These are phyloP conservation scores for Epithele typhae DNA, from an alignment of 768 basidiomycete genomes.

Conservation along the genomic window DNA sequence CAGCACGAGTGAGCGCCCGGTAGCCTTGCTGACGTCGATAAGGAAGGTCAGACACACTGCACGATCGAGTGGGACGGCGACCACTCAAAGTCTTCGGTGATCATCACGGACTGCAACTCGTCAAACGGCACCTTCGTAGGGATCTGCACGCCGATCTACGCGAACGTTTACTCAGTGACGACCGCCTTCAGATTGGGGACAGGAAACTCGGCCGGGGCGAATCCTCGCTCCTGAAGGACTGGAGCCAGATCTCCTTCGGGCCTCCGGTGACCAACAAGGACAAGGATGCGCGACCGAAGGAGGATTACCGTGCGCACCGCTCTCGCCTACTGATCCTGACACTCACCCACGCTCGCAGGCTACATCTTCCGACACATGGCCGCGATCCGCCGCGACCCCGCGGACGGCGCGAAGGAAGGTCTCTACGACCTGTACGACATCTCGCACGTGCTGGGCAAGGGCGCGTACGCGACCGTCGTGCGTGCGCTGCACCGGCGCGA, in stretches of 20 bases:
- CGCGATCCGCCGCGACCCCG: slow-evolving; percentile 15
- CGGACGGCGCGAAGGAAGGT: slow-evolving; percentile 34
- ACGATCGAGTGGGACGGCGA: slow-evolving; percentile 55
- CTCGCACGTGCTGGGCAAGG: slow-evolving; percentile 70
- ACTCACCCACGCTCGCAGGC: neutral
- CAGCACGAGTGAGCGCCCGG: too few species aligned
- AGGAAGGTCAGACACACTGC: slow-evolving; percentile 53
- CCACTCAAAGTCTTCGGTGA: slow-evolving; percentile 33
- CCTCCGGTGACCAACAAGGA: slow-evolving; percentile 53
- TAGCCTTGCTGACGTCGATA: neutral
- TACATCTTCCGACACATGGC: neutral
- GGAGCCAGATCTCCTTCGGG: slow-evolving; percentile 40
- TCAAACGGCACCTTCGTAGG: slow-evolving; percentile 38
- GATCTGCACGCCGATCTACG: neutral
- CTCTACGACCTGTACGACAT: slow-evolving; percentile 59
- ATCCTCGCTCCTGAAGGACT: neutral
- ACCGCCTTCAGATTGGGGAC: neutral
- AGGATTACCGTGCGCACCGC: slow-evolving; percentile 27
- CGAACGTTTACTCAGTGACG: too few species aligned
- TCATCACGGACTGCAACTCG: slow-evolving; percentile 45
- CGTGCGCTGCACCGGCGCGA: slow-evolving; percentile 68
- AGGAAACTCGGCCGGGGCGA: neutral
- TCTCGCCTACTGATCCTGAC: slow-evolving; percentile 49
- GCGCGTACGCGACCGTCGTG: slow-evolving; percentile 85
- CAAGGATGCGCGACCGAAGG: slow-evolving; percentile 1